Evolutionary conservation across 2,329 filamentous ascomycete genomes (phyloP).

Genomic region (Fusarium neocosmosporiellum): DNA sequence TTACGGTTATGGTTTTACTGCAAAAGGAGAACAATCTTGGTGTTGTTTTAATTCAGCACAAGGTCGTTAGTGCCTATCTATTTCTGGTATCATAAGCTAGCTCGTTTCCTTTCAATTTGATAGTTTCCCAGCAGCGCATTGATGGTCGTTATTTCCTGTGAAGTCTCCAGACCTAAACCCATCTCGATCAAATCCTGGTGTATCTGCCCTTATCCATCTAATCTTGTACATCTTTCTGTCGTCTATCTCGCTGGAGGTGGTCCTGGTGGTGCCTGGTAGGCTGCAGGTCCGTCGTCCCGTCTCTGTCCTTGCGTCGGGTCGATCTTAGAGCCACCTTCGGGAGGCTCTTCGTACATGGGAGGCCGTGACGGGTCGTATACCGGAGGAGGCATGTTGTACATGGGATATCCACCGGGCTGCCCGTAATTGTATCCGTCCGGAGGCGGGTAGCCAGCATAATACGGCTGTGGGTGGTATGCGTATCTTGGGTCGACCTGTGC

Average conservation of each 20-base stretch:
- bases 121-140: constrained; percentile 6
- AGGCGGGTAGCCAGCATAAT: constrained; percentile 53
- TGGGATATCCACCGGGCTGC: constrained; percentile 42
- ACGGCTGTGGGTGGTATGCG: constrained; percentile 56
- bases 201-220: neutral
- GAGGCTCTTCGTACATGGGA: constrained; percentile 64
- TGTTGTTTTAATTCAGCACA: neutral
- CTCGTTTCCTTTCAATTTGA: constrained; percentile 29
- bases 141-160: constrained; percentile 4
- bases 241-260: constrained; percentile 52
- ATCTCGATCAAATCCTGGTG: constrained; percentile 4
- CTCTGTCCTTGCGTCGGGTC: constrained; percentile 60
- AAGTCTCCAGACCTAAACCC: neutral
- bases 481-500: constrained; percentile 62
- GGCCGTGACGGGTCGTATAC: constrained; percentile 70
- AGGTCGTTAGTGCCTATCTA: constrained; percentile 5
- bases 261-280: constrained; percentile 58
- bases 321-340: constrained; percentile 62
- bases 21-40: neutral
- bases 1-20: constrained; percentile 18
- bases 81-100: constrained; percentile 29
- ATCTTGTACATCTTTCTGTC: neutral
- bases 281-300: constrained; percentile 24
- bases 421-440: constrained; percentile 35
- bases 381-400: constrained; percentile 59